These are phyloP conservation scores for Davidsoniella virescens DNA, from an alignment of 2,329 filamentous ascomycete species.

Conservation along the genomic window DNA sequence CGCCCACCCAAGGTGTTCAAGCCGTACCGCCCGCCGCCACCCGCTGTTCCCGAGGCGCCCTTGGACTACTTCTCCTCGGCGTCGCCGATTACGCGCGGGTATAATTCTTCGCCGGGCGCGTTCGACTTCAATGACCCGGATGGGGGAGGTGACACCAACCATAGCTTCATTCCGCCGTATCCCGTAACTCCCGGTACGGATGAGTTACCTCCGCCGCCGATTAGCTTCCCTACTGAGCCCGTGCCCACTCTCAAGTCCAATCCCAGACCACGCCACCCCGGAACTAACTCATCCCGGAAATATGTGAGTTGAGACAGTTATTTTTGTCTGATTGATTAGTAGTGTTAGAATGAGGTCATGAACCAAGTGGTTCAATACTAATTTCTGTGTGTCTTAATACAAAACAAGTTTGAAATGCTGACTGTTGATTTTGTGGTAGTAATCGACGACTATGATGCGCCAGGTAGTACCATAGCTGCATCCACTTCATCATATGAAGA, in stretches of 20 bases:
- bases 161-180: constrained; percentile 8
- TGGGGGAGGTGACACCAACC: background rate
- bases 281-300: background rate
- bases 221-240: constrained; percentile 6
- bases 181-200: constrained; percentile 11
- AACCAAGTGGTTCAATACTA: too few relatives aligned
- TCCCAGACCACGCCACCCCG: background rate
- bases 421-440: background rate
- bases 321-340: too few relatives aligned
- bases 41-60: constrained; percentile 1
- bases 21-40: constrained; percentile 10
- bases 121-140: background rate
- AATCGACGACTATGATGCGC: background rate
- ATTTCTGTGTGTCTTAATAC: too few relatives aligned
- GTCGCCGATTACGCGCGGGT: constrained; percentile 1
- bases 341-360: too few relatives aligned
- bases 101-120: background rate
- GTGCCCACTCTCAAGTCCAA: constrained; percentile 1
- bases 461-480: background rate
- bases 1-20: constrained; percentile 10
- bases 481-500: constrained; percentile 3
- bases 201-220: constrained; percentile 11
- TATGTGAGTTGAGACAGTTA: too few relatives aligned
- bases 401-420: too few relatives aligned
- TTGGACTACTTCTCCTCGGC: constrained; percentile 11